Percentiles rank a stretch among this genome's conserved stretches.
Evolutionary conservation across 164 flowering plant species (phyloP).

Genomic region (Platanus orientalis): DNA sequence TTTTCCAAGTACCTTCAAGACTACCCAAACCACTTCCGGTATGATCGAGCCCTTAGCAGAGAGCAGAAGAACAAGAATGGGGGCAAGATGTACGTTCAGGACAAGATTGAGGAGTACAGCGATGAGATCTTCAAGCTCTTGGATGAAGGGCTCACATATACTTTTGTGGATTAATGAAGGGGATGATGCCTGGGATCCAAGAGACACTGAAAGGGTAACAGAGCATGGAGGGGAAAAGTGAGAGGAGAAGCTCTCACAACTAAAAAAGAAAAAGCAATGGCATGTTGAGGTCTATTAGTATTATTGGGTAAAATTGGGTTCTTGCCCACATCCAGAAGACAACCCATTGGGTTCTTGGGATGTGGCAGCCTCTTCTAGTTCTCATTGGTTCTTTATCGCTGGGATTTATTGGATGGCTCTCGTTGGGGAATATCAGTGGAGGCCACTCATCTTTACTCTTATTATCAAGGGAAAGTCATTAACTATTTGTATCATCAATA

Average conservation of each 20-base stretch:
- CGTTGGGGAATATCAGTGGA: background rate
- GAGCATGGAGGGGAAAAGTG: conserved; percentile 86
- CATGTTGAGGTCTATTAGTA: conserved; percentile 92
- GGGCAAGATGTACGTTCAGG: conserved; percentile 98
- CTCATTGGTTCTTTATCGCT: background rate
- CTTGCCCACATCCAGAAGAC: background rate
- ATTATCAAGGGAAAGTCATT: too few species aligned
- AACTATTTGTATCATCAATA: too few species aligned
- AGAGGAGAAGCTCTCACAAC: conserved; percentile 81
- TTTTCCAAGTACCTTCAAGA: conserved; percentile 66
- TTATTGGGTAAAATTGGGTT: background rate
- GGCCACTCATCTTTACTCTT: background rate
- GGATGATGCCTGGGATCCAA: conserved; percentile 99
- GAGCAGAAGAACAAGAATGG: conserved; percentile 89
- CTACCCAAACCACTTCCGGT: conserved; percentile 82
- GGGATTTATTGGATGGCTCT: background rate
- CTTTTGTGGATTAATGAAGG: conserved; percentile 94
- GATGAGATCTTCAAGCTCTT: conserved; percentile 84
- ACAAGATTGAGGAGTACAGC: conserved; percentile 95
- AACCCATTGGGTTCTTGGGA: background rate
- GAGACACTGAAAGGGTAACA: conserved; percentile 87
- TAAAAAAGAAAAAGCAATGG: conserved; percentile 97
- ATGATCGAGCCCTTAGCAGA: conserved; percentile 77
- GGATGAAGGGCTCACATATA: conserved; percentile 95
- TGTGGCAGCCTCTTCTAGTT: background rate